A percentile compares a stretch with the other conserved stretches of the same genome.
Conservation (phyloP, 495 filamentous ascomycete species). For the Darksidea phi region DNA sequence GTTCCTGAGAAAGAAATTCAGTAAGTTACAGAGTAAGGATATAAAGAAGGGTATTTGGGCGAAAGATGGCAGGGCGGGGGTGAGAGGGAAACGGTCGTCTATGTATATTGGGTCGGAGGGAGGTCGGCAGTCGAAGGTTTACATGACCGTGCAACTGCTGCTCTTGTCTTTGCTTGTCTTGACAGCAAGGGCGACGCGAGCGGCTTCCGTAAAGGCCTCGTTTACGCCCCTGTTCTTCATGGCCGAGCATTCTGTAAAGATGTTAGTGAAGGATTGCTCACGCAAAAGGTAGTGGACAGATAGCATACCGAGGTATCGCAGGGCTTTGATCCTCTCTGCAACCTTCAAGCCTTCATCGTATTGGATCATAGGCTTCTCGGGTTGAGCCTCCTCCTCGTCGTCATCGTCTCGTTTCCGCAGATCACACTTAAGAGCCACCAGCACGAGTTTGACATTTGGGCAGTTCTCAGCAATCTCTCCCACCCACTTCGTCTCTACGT, state of each 20-base stretch:
- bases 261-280: conserved; percentile 6
- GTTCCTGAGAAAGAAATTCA: no score
- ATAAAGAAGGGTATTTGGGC: conserved; percentile 8
- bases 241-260: conserved; percentile 81
- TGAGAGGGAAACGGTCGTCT: not conserved
- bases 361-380: conserved; percentile 73
- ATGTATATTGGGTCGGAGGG: not conserved
- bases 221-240: conserved; percentile 97
- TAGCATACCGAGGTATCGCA: conserved; percentile 77
- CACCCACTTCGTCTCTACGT: conserved; percentile 97
- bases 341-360: conserved; percentile 93
- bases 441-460: conserved; percentile 85
- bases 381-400: conserved; percentile 53
- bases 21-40: not conserved
- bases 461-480: conserved; percentile 97
- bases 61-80: not conserved
- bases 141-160: conserved; percentile 41
- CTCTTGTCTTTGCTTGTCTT: conserved; percentile 54
- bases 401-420: conserved; percentile 70
- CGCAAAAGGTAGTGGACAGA: not conserved
- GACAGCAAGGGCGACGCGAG: conserved; percentile 90
- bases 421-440: conserved; percentile 98
- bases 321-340: conserved; percentile 80
- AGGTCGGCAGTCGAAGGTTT: conserved; percentile 5
- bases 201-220: conserved; percentile 97